Conservation (phyloP, 257 asterid species). For the Rauvolfia tetraphylla region DNA sequence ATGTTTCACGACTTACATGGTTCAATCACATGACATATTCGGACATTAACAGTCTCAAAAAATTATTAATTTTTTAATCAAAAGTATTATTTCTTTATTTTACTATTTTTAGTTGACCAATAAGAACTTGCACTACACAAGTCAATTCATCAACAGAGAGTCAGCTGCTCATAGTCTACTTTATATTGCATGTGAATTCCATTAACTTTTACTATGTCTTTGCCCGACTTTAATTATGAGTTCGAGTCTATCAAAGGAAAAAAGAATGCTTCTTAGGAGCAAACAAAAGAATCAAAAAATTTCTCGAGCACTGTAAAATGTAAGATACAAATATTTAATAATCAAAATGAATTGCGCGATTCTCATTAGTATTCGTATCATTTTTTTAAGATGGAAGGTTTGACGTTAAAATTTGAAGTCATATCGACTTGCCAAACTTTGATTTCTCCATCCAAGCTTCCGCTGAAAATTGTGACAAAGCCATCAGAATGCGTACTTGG, state of each 20-base stretch:
- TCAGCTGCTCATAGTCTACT: not conserved
- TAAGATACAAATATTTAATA: not conserved
- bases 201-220: not conserved
- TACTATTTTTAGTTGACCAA: too few species aligned
- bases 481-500: conserved; percentile 22
- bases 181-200: not conserved
- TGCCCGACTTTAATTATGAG: not conserved
- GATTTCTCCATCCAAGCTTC: conserved; percentile 59
- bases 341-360: too few species aligned
- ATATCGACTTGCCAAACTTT: conserved; percentile 47
- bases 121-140: not conserved
- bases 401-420: not conserved
- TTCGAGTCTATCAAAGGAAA: not conserved
- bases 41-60: too few species aligned
- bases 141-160: conserved; percentile 9
- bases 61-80: not conserved
- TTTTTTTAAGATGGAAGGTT: not conserved
- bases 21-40: not conserved
- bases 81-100: not conserved
- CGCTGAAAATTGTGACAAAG: conserved; percentile 43
- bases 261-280: not conserved
- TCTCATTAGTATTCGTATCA: too few species aligned
- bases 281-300: not conserved
- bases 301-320: not conserved
- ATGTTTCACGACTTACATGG: not conserved